Evolutionary conservation across 768 basidiomycete species (phyloP).

Genomic region (Russula dissimulans): DNA sequence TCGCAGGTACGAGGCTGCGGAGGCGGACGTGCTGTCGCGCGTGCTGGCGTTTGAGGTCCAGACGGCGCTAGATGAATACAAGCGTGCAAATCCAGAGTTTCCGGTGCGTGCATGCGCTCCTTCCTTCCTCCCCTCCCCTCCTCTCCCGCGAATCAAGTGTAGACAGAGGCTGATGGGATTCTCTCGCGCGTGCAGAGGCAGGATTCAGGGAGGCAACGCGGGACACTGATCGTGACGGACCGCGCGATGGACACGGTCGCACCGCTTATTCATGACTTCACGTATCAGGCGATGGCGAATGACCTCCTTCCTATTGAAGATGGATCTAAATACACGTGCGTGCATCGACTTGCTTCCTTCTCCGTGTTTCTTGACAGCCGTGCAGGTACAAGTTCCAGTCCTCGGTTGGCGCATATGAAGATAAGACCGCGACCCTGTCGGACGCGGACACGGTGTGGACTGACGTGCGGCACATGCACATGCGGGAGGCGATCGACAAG

Average conservation of each 20-base stretch:
- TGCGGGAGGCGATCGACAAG: constrained; percentile 97
- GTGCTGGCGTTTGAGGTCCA: constrained; percentile 83
- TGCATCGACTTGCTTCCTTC: constrained; percentile 10
- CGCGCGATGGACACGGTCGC: constrained; percentile 91
- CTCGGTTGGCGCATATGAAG: constrained; percentile 74
- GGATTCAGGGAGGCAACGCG: constrained; percentile 47
- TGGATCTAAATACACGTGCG: constrained; percentile 80
- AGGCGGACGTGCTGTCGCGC: constrained; percentile 71
- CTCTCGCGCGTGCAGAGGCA: constrained; percentile 18
- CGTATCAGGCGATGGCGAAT: constrained; percentile 98
- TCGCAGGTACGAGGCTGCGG: constrained; percentile 58
- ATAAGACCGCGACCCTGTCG: constrained; percentile 77
- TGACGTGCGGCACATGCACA: constrained; percentile 92
- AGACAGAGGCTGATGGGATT: not conserved
- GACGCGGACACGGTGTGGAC: constrained; percentile 90
- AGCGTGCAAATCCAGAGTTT: constrained; percentile 77
- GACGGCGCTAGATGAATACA: constrained; percentile 75
- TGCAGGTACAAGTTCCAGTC: constrained; percentile 89
- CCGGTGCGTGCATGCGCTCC: constrained; percentile 43
- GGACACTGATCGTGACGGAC: constrained; percentile 85
- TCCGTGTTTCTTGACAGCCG: not conserved
- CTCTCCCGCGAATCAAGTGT: not conserved
- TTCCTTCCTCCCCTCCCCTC: not conserved
- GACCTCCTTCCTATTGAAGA: constrained; percentile 86
- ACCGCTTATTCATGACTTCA: constrained; percentile 94